Evolutionary conservation across 306 rosid genomes (phyloP), one percentile per base, ranked within the genome.

Genomic region (Sesbania bispinosa): DNA sequence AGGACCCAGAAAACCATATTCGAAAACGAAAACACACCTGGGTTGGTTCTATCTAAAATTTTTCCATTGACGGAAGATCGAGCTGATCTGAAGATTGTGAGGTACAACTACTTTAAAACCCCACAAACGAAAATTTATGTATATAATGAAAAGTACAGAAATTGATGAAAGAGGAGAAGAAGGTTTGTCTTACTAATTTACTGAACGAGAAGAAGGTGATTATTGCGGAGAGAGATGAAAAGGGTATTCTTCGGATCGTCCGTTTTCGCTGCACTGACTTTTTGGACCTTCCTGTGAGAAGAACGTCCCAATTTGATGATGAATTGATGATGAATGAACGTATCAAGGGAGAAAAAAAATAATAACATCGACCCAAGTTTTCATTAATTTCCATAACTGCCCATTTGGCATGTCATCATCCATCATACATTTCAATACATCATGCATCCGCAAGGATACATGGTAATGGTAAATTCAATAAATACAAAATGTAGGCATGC

Each of bases 211-310:
- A 55, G 82, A 50, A 4, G 83, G 72, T 52, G 82, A 79, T 48
- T 58, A 42, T 73, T 62, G 41, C 19, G 35, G 20, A 54, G 70
- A 66, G 69, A 58, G 50, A 35, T 18, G 66, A 78, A 83, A 83
- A 33, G 80, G 87, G 79, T 75, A 73, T 50, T 85, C 80, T 83
- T 85, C 79, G 86, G 88, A 90, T 82, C 88, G 86, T 89, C 96
- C 81, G 90, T 66, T 84, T 82, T 60, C 67, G 77, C 74, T 58
- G 82, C 76, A 81, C 83, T 70, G 92, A 76, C 86, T 83, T 83
- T 86, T 77, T 87, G 86, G 95, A 86, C 83, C 89, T 86, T 77
- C 75, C 69, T 72, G 10, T 2, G 69, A 35, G 88, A 67, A 81
- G 87, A 78, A 82, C 80, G 79, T 80, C 82, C 85, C 87, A 85